Evolutionary conservation across 192 early-diverging fungal genomes (phyloP).

Genomic region (Piromyces sp.): DNA sequence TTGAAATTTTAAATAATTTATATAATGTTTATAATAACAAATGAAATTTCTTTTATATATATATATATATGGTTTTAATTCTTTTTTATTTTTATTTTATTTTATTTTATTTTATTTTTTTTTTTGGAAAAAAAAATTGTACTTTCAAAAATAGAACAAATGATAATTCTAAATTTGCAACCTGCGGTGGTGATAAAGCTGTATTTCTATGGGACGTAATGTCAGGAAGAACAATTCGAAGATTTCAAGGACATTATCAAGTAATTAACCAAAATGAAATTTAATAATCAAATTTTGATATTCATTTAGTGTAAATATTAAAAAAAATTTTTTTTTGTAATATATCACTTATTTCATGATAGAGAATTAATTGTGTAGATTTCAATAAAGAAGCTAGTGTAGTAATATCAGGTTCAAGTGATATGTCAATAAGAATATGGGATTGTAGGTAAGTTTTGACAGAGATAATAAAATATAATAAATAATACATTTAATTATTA

Average conservation of each 20-base stretch:
- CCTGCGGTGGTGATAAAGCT: slow-evolving; percentile 61
- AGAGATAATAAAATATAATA: too few species aligned
- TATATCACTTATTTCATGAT: too few species aligned
- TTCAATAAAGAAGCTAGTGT: slow-evolving; percentile 64
- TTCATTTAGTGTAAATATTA: too few species aligned
- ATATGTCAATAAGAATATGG: slow-evolving; percentile 62
- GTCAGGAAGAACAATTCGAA: slow-evolving; percentile 47
- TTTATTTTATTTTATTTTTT: too few species aligned
- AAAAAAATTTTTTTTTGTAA: too few species aligned
- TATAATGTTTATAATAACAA: too few species aligned
- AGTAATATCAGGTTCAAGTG: slow-evolving; percentile 60
- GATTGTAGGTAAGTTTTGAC: slow-evolving; percentile 50
- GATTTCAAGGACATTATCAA: slow-evolving; percentile 63
- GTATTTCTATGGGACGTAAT: slow-evolving; percentile 78
- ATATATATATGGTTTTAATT: too few species aligned
- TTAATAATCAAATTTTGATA: neutral
- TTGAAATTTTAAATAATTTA: too few species aligned
- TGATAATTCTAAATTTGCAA: slow-evolving; percentile 52
- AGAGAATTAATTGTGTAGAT: slow-evolving; percentile 65
- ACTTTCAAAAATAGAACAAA: slow-evolving; percentile 10
- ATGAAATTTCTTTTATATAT: too few species aligned
- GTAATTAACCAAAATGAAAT: slow-evolving; percentile 8
- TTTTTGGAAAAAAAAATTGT: too few species aligned
- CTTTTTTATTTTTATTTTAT: neutral
- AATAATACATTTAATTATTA: too few species aligned